Base-by-base conservation (phyloP, 441 rosid species). In the Adansonia madagascariensis region DNA sequence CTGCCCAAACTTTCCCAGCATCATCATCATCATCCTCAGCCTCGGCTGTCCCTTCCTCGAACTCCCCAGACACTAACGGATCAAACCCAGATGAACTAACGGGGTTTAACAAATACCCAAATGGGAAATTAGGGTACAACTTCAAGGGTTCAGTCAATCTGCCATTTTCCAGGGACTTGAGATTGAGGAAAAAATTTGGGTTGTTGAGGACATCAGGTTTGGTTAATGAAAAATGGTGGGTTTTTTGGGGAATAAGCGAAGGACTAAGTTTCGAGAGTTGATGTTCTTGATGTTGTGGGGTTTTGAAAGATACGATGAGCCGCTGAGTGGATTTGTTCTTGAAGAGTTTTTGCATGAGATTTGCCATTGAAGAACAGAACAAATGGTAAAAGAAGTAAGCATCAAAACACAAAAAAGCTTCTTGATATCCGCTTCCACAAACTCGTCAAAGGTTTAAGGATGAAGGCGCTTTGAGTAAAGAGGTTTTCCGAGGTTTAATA, bases 1-100 rank as follows among this genome's bases (percentile, higher is more conserved):
- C 98, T 0, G 93, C 91, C 84, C 92, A 84, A 79, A 91, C 49
- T 50, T 84, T 84, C 14, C 75, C 75, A 1, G 80, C 60, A 67
- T 67, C 83, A 67, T 64, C 60, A 66, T 56, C 83, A 63, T 64
- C 85, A 12, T 60, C 31, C 18, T 81, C 76, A 60, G 62, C 39
- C 31, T 71, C 18, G 14, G 50, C 85, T 63, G 60, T 46, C 35
- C 52, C 71, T 15, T 74, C 31, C 39, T 47, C 85, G 4, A 73
- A 70, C 35, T 46, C 83, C 50, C 67, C 50, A 24, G 60, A 46
- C 46, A 31, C 57, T 27, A 8, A 75, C 15, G 71, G 84, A 76
- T 68, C 80, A 77, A 73, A 77, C 70, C 83, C 80, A 49, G 72
- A 8, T 67, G 78, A 49, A 5, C 59, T 22, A 52, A 73, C 59